These are phyloP conservation scores for Butyriboletus loyo DNA, from an alignment of 768 basidiomycete genomes.

Conservation along the genomic window DNA sequence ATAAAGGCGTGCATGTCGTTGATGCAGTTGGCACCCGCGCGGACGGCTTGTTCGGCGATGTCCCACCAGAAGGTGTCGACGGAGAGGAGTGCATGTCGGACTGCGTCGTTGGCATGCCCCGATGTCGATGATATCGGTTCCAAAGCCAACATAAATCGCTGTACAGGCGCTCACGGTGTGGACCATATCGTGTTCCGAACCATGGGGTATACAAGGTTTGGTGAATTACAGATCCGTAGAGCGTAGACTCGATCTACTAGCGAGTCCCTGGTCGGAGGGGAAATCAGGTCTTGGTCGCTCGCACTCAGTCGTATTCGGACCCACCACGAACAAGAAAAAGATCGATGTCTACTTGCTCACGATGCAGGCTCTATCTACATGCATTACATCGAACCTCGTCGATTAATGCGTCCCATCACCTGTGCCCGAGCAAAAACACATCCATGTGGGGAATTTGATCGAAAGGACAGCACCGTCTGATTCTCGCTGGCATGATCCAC, in stretches of 20 bases:
- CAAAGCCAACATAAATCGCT: slow-evolving; percentile 44
- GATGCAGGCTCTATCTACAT: too few relatives aligned
- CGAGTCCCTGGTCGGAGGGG: too few relatives aligned
- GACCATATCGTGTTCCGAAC: slow-evolving; percentile 53
- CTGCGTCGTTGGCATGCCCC: slow-evolving; percentile 46
- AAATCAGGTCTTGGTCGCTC: too few relatives aligned
- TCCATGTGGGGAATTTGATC: background rate
- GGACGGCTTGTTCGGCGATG: slow-evolving; percentile 43
- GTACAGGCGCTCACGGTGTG: slow-evolving; percentile 54
- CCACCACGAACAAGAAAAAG: too few relatives aligned
- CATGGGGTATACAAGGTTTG: slow-evolving; percentile 92
- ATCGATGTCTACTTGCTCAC: background rate
- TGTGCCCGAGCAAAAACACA: background rate
- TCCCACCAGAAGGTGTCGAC: slow-evolving; percentile 30
- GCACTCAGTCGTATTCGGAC: too few relatives aligned
- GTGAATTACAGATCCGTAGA: too few relatives aligned
- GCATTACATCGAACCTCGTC: background rate
- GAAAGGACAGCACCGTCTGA: background rate
- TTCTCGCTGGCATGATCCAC: background rate
- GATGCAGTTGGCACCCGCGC: slow-evolving; percentile 78
- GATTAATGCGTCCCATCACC: background rate
- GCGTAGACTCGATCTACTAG: too few relatives aligned
- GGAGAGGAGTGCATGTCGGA: slow-evolving; percentile 20
- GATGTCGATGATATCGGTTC: slow-evolving; percentile 82
- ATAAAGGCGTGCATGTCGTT: slow-evolving; percentile 89